These are phyloP conservation scores for Oryza punctata DNA, from an alignment of 176 grass and related monocot species.

Conservation along the genomic window DNA sequence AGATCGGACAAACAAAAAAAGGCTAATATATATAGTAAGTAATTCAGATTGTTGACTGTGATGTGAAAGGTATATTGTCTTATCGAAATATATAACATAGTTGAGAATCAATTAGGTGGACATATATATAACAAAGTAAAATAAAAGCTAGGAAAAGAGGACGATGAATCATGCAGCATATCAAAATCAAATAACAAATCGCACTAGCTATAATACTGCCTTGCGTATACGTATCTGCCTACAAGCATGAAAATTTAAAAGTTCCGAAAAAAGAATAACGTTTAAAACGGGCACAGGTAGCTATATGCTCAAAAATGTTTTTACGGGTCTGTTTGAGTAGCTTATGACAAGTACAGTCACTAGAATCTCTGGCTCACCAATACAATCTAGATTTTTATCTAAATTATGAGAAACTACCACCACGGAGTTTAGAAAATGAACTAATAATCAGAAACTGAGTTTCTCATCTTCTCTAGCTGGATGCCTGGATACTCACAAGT, in stretches of 20 bases:
- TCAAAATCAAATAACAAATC: not conserved
- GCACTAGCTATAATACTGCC: not conserved
- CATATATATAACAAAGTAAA: too few species aligned
- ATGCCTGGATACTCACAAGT: too few species aligned
- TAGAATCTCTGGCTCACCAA: too few species aligned
- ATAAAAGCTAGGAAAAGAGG: too few species aligned
- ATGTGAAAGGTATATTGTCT: not conserved
- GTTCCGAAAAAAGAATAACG: not conserved
- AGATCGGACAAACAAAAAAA: not conserved
- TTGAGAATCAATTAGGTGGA: not conserved
- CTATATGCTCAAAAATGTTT: too few species aligned
- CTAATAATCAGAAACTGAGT: too few species aligned
- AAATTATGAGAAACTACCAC: too few species aligned
- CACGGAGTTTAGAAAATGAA: too few species aligned
- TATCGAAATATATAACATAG: constrained; percentile 11
- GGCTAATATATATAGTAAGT: not conserved
- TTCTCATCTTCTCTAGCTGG: too few species aligned
- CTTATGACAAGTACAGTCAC: too few species aligned
- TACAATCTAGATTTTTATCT: too few species aligned
- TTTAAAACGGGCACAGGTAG: not conserved
- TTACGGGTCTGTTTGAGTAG: too few species aligned
- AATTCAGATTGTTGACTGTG: not conserved
- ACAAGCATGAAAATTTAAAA: not conserved
- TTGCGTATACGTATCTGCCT: not conserved
- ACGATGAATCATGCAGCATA: not conserved